Evolutionary conservation across 441 rosid genomes (phyloP).

Genomic region (Heliophila coronopifolia): DNA sequence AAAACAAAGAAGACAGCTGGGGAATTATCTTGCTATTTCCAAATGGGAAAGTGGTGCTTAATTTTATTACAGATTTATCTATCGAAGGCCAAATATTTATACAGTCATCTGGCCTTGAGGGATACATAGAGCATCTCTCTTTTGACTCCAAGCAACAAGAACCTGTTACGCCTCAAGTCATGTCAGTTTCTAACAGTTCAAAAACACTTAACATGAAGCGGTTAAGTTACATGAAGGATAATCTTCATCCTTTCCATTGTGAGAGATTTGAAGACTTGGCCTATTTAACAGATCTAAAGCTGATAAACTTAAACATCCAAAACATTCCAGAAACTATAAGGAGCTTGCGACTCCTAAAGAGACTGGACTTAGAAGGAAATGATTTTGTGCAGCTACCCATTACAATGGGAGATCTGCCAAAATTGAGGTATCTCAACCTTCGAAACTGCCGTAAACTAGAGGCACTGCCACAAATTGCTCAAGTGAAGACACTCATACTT

Average conservation of each 20-base stretch:
- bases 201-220: not conserved
- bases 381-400: not conserved
- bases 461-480: not conserved
- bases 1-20: no score
- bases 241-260: not conserved
- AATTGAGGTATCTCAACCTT: not conserved
- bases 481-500: not conserved
- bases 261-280: conserved; percentile 7
- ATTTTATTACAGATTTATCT: not conserved
- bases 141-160: not conserved
- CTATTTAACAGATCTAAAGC: not conserved
- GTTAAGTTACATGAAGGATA: not conserved
- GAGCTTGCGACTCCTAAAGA: conserved; percentile 5
- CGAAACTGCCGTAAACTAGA: not conserved
- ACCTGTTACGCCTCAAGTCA: not conserved
- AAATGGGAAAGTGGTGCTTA: not conserved
- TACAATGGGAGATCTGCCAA: not conserved
- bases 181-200: not conserved
- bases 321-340: not conserved
- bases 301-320: conserved; percentile 14
- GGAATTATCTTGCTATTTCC: conserved; percentile 10
- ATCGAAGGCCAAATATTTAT: conserved; percentile 7
- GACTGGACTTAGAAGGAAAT: conserved; percentile 16
- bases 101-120: not conserved
- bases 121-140: conserved; percentile 11